These are phyloP conservation scores for Hymenoscyphus infarciens DNA, from an alignment of 2,329 filamentous ascomycete species.

Conservation along the genomic window DNA sequence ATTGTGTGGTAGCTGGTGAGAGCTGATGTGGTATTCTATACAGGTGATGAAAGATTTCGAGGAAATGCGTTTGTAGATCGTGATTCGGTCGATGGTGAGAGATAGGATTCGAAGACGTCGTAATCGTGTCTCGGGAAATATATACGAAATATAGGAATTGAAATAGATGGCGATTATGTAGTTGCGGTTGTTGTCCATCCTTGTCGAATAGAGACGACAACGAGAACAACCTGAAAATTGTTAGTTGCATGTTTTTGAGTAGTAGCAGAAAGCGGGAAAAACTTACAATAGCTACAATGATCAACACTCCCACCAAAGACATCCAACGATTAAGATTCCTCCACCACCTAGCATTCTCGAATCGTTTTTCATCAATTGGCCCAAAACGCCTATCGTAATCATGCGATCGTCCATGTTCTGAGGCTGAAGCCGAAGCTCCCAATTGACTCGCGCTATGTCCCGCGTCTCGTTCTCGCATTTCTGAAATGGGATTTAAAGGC, in stretches of 20 bases:
- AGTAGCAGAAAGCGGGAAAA: neutral
- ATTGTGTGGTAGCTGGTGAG: neutral
- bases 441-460: constrained; percentile 33
- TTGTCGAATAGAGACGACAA: constrained; percentile 26
- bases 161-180: constrained; percentile 2
- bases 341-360: constrained; percentile 62
- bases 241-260: neutral
- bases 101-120: constrained; percentile 2
- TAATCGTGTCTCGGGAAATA: neutral
- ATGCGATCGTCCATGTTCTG: constrained; percentile 21
- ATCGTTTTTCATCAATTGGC: constrained; percentile 34
- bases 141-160: constrained; percentile 3
- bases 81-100: neutral
- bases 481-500: constrained; percentile 52
- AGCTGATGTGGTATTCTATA: neutral
- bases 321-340: constrained; percentile 60
- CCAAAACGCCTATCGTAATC: constrained; percentile 31
- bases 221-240: constrained; percentile 27
- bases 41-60: neutral
- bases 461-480: constrained; percentile 46
- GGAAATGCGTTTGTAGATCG: constrained; percentile 6
- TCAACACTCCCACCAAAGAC: constrained; percentile 52
- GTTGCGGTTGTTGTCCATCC: constrained; percentile 19
- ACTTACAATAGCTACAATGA: constrained; percentile 53
- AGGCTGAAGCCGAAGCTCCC: constrained; percentile 14